Base-by-base conservation (phyloP, 176 grass and related monocot genomes). In the Rhynchospora tenuis region DNA sequence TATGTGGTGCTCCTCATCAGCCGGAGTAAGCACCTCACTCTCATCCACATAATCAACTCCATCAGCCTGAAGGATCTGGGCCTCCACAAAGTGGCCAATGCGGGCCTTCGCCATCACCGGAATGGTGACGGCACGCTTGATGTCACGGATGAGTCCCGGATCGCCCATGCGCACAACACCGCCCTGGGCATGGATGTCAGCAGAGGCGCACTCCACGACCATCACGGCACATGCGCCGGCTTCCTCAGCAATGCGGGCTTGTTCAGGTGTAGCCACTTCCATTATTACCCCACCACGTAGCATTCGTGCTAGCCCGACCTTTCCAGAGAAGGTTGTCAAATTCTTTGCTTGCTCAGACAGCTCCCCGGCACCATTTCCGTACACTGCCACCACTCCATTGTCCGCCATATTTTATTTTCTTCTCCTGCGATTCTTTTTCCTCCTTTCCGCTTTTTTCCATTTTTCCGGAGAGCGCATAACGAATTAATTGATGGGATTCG, bases 51-150 rank as follows among this genome's bases (percentile, higher is more conserved):
- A 97, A 86, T 97, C 94, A 8, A 97, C 94, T 66, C 94, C 91
- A 64, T 94, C 19, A 62, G 88, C 86, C 80, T 97, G 86, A 3
- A 97, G 83, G 73, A 91, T 89, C 79, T 94, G 92, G 4, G 92
- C 92, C 92, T 94, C 92, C 13, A 94, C 92, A 67, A 97, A 94
- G 91, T 97, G 94, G 1, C 91, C 90, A 65, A 97, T 97, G 85
- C 91, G 91, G 0, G 94, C 94, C 83, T 97, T 97, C 2, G 94
- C 94, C 94, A 97, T 97, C 60, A 97, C 94, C 2, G 91, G 94
- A 85, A 97, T 92, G 73, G 94, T 97, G 19, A 97, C 94, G n/a
- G 90, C 90, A 42, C 90, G 91, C 91, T 97, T 97, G 91, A 97
- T 97, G 57, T 94, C 92, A 47, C 89, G 87, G 89, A 94, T 94